These are phyloP conservation scores for Zygnema circumcarinatum DNA, from an alignment of 139 green algal genomes.

Conservation along the genomic window DNA sequence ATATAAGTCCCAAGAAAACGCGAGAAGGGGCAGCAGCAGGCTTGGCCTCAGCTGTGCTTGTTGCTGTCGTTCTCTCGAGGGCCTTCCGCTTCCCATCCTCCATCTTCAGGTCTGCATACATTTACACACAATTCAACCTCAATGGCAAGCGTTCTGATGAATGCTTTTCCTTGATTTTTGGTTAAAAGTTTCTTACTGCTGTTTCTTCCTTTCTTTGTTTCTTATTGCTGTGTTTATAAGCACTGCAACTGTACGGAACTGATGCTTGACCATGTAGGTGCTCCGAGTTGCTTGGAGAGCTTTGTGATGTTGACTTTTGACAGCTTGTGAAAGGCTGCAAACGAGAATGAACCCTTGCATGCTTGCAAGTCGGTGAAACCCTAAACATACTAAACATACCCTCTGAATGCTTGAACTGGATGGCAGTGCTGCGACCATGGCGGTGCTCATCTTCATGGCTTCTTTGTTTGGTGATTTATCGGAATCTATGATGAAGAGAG, in stretches of 20 bases:
- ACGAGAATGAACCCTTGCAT: neutral
- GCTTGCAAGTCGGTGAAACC: neutral
- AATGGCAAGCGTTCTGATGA: too few relatives aligned
- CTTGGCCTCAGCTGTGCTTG: constrained; percentile 25
- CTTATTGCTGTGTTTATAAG: neutral
- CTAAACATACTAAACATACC: neutral
- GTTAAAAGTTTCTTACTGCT: neutral
- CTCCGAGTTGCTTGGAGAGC: too few relatives aligned
- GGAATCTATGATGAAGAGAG: constrained; percentile 97
- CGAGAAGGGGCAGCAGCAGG: constrained; percentile 63
- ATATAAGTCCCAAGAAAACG: constrained; percentile 68
- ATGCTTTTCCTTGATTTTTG: neutral
- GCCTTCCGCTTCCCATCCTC: constrained; percentile 46
- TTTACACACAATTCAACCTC: too few relatives aligned
- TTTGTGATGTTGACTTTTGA: neutral
- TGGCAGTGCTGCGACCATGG: constrained; percentile 26
- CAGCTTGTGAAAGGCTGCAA: neutral
- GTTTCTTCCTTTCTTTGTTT: neutral
- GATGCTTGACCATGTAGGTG: neutral
- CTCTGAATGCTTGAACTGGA: neutral
- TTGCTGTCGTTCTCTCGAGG: constrained; percentile 12
- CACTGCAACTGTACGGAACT: neutral
- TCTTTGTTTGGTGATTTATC: constrained; percentile 96
- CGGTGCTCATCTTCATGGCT: constrained; percentile 41
- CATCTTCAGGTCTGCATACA: constrained; percentile 28